Evolutionary conservation across 495 filamentous ascomycete genomes (phyloP), one percentile per base, ranked within the genome.

Genomic region (Pyronema domesticum): DNA sequence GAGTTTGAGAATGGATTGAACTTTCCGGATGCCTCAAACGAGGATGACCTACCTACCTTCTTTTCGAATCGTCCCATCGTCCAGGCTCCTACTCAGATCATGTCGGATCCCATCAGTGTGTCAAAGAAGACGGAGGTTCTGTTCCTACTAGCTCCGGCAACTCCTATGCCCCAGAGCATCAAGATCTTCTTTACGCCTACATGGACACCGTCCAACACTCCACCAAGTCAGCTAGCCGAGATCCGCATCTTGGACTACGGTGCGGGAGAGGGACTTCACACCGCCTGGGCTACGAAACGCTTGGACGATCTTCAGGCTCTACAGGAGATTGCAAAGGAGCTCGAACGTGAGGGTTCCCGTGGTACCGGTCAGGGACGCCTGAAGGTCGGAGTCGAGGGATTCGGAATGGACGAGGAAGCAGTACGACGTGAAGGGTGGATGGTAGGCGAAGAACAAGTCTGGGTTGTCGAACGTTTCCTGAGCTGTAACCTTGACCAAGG

Each of bases 391-490:
- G 62, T 65, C 11, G 63, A 65, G 36, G 63, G 63, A 10, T 59
- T 59, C 13, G 63, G 63, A 6, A 65, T 65, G 63, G 63, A 65
- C 23, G 63, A 65, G 34, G 63, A 65, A 37, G 59, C 59, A 6
- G 58, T 65, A n/a, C 56, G 62, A 7, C 54, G 63, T 10, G 63
- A 65, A 46, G 62, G 58, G 7, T 65, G 62, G 63, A 65, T 65
- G 63, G 63, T 65, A 14, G 63, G 59, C 15, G 59, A 65, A 50
- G 63, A 65, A 42, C 62, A 62, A 51, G 59, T 59, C 23, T 65
- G 63, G 63, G 63, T 65, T 4, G 50, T 46, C 8, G 62, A 65
- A 36, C 47, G 51, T 6, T 65, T 65, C 54, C 37, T 65, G 10
- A 65, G 58, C 35, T 37, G 49, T 15, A 54, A 56, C 23, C 55